Evolutionary conservation across 768 basidiomycete genomes (phyloP).

Genomic region (Mycena epipterygia): DNA sequence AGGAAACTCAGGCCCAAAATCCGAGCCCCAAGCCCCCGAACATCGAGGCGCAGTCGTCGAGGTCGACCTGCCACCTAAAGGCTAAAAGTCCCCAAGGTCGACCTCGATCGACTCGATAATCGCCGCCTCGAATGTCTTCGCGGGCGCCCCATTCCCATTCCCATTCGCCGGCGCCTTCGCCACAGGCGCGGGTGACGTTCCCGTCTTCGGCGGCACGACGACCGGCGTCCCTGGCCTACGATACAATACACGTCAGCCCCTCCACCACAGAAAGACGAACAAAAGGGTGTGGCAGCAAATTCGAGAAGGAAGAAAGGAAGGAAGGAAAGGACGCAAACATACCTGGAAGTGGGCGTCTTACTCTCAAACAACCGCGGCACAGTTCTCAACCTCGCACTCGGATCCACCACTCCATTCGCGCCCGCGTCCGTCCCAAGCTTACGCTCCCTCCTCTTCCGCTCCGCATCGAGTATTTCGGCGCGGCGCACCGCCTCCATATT

Average conservation of each 20-base stretch:
- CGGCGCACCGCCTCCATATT: slow-evolving; percentile 85
- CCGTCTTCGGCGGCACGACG: not conserved
- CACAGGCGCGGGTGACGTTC: slow-evolving; percentile 2
- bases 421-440: slow-evolving; percentile 53
- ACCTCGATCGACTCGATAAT: slow-evolving; percentile 45
- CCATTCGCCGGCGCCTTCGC: too few species aligned
- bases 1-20: too few species aligned
- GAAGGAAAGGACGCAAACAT: slow-evolving; percentile 33
- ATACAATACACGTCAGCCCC: slow-evolving; percentile 19
- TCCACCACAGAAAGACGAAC: too few species aligned
- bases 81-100: slow-evolving; percentile 37
- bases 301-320: slow-evolving; percentile 22
- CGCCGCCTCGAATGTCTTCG: slow-evolving; percentile 30
- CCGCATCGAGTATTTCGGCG: slow-evolving; percentile 78
- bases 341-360: slow-evolving; percentile 73
- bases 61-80: too few species aligned
- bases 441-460: slow-evolving; percentile 79
- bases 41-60: too few species aligned
- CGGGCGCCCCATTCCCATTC: not conserved
- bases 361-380: slow-evolving; percentile 69
- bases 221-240: slow-evolving; percentile 64
- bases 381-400: slow-evolving; percentile 78
- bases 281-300: not conserved
- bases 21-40: too few species aligned
- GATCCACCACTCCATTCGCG: slow-evolving; percentile 60